Evolutionary conservation across 345 rosid species (phyloP).

Genomic region (Corchorus olitorius): DNA sequence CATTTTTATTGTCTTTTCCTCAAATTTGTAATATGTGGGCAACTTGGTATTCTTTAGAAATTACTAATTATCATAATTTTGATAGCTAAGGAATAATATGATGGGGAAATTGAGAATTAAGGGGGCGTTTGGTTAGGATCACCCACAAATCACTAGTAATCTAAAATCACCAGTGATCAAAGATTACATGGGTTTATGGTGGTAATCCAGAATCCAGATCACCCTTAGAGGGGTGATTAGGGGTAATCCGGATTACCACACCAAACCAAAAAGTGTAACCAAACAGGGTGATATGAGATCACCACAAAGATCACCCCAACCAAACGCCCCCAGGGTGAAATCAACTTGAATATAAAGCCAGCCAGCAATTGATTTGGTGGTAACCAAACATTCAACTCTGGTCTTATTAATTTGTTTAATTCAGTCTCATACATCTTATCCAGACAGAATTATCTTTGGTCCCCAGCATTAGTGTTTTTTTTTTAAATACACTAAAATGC

Average conservation of each 20-base stretch:
- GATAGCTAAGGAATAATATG: not conserved
- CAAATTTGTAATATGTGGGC: not conserved
- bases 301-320: too few species aligned
- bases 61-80: not conserved
- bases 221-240: too few species aligned
- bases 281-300: too few species aligned
- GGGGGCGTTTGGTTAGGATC: too few species aligned
- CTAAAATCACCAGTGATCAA: too few species aligned
- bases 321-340: too few species aligned
- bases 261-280: too few species aligned
- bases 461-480: not conserved
- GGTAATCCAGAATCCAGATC: too few species aligned
- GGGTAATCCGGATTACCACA: too few species aligned
- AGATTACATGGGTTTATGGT: too few species aligned
- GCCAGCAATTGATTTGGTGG: not conserved
- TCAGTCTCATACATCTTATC: slow-evolving; percentile 4
- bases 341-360: not conserved
- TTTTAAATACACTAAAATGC: not conserved
- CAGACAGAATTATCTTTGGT: slow-evolving; percentile 3
- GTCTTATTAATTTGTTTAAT: not conserved
- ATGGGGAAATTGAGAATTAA: not conserved
- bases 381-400: not conserved
- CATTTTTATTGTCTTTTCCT: not conserved
- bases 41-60: not conserved
- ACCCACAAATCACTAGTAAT: too few species aligned